Base-by-base conservation (phyloP, 192 early-diverging fungal species). In the Allomyces macrogynus region DNA sequence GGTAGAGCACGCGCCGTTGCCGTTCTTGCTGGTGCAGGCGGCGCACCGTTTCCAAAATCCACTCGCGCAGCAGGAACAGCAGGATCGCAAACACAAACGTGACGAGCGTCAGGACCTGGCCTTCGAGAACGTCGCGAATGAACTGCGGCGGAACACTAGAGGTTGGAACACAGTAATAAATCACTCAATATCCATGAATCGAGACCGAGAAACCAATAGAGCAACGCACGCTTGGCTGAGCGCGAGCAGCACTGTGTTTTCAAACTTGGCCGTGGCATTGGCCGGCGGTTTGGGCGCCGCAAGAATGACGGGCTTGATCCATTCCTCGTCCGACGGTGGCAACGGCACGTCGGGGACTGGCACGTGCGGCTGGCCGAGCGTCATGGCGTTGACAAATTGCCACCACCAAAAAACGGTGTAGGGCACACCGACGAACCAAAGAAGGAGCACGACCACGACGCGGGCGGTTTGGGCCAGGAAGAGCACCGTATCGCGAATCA, bases 371-470 rank as follows among this genome's bases (percentile, higher is more conserved):
- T 40, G 32, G 32, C 32, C 32, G 32, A 40, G 32, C 4, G 32
- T 40, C 32, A 40, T 40, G 32, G 32, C 32, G 32, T 40, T 40
- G 32, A 40, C 32, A 66, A 90, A 78, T 23, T 88, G 78, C 86
- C 85, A 89, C 20, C 86, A 78, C 87, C 89, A 91, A 43, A 89
- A 79, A 2, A 89, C 84, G 57, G 85, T 70, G 63, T 87, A 89
- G 20, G 93, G 93, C 26, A 96, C 76, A 61, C 82, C 65, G 16
- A 89, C 77, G 32, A 91, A 76, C 93, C 93, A 96, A 61, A 89
- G 77, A 20, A 69, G 70, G 11, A 72, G 67, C 1, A 91, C 87
- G 9, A 91, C 64, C 0, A 86, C 49, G n/a, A 81, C 74, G 18
- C 93, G 77, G 4, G 32, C 32, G 32, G 32, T 40, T 40, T 40